Conservation (phyloP, 768 basidiomycete genomes). For the Termitomyces sp. region DNA sequence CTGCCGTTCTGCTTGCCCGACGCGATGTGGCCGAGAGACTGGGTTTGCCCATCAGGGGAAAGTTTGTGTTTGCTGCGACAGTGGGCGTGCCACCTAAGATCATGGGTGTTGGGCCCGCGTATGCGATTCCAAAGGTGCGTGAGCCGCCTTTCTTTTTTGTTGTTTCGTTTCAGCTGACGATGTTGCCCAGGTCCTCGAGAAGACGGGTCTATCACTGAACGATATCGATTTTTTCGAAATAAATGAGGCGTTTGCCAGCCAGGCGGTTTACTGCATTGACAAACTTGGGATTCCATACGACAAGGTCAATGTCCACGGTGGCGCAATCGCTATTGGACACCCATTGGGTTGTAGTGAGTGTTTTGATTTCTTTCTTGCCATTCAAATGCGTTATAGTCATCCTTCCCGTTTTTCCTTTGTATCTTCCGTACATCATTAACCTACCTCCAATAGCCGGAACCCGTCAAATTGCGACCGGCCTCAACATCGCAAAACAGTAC, state of each 20-base stretch:
- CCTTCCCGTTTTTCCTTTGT: no score
- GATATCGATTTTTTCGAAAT: slow-evolving; percentile 92
- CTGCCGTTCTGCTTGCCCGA: slow-evolving; percentile 80
- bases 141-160: no score
- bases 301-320: slow-evolving; percentile 85
- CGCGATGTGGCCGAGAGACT: slow-evolving; percentile 78
- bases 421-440: neutral
- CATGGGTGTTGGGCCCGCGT: slow-evolving; percentile 91
- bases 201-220: slow-evolving; percentile 54
- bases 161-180: neutral
- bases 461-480: slow-evolving; percentile 81
- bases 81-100: slow-evolving; percentile 83
- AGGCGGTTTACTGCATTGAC: slow-evolving; percentile 70
- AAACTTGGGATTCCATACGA: slow-evolving; percentile 63
- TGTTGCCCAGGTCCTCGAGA: slow-evolving; percentile 39
- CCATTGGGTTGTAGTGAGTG: slow-evolving; percentile 79
- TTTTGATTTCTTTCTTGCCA: neutral
- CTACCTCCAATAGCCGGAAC: slow-evolving; percentile 54
- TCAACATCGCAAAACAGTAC: slow-evolving; percentile 76
- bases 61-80: slow-evolving; percentile 65
- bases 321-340: slow-evolving; percentile 87
- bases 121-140: slow-evolving; percentile 64
- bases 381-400: no score
- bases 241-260: slow-evolving; percentile 87
- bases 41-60: slow-evolving; percentile 82